Percentiles rank a stretch among this genome's conserved stretches.
These are phyloP conservation scores for Botrytis porri DNA, from an alignment of 2,329 filamentous ascomycete species.

Conservation along the genomic window DNA sequence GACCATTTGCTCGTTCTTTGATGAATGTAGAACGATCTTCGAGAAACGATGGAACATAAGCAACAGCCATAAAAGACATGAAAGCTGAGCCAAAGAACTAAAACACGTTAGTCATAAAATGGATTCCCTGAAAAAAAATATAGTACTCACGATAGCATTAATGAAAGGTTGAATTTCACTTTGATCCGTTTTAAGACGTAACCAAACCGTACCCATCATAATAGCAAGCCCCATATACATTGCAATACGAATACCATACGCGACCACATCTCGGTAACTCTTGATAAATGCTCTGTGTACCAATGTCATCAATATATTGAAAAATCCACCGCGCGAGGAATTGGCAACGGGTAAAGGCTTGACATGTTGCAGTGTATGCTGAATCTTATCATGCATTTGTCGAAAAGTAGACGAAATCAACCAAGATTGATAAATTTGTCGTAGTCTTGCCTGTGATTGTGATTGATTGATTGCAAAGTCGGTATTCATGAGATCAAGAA, in stretches of 20 bases:
- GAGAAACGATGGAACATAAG: conserved; percentile 79
- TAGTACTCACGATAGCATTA: conserved; percentile 63
- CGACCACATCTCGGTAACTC: conserved; percentile 77
- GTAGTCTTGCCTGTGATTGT: conserved; percentile 48
- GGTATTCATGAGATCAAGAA: conserved; percentile 74
- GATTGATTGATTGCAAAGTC: conserved; percentile 61
- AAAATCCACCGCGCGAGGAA: conserved; percentile 36
- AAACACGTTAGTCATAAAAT: background rate
- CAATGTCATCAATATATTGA: conserved; percentile 56
- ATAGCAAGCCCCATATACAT: conserved; percentile 81
- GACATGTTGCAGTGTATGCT: conserved; percentile 21
- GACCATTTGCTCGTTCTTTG: conserved; percentile 78
- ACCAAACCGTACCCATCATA: conserved; percentile 86
- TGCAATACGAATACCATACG: conserved; percentile 75
- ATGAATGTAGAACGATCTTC: conserved; percentile 71
- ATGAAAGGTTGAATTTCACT: conserved; percentile 75
- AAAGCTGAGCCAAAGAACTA: conserved; percentile 69
- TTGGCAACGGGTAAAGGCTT: conserved; percentile 22
- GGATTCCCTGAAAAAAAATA: background rate
- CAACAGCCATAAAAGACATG: conserved; percentile 79
- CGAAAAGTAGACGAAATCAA: conserved; percentile 44
- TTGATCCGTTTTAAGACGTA: conserved; percentile 66
- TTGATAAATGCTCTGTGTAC: conserved; percentile 81
- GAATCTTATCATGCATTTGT: conserved; percentile 36
- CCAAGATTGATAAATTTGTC: conserved; percentile 56